These are phyloP conservation scores for Globisporangium canariense DNA, from an alignment of 352 stramenopile genomes.

Conservation along the genomic window DNA sequence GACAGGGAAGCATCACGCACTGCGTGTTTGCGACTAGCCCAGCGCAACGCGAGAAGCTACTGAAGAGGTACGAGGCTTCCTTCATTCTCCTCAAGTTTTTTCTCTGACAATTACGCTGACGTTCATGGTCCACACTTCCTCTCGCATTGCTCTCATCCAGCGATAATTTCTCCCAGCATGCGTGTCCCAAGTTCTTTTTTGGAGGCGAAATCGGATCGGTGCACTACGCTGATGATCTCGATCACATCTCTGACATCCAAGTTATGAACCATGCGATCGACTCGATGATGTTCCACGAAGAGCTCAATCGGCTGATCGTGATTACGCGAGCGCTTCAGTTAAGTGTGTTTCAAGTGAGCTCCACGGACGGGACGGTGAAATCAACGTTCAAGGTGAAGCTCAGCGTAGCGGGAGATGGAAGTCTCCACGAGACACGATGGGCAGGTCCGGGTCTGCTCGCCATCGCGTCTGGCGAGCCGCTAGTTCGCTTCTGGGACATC, in stretches of 20 bases:
- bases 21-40: constrained; percentile 78
- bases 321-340: constrained; percentile 90
- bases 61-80: constrained; percentile 31
- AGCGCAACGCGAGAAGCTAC: constrained; percentile 30
- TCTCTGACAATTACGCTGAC: neutral
- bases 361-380: constrained; percentile 79
- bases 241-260: constrained; percentile 90
- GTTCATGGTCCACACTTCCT: too few relatives aligned
- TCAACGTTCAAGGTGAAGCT: constrained; percentile 88
- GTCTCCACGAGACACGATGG: constrained; percentile 85
- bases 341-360: constrained; percentile 86
- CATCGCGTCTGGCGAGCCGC: constrained; percentile 83
- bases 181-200: constrained; percentile 91
- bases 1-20: constrained; percentile 84
- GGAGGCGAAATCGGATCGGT: constrained; percentile 89
- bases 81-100: neutral
- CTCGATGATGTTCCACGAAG: constrained; percentile 88
- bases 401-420: constrained; percentile 78
- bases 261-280: constrained; percentile 85
- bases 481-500: constrained; percentile 93
- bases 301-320: constrained; percentile 78
- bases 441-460: constrained; percentile 86
- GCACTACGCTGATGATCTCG: constrained; percentile 91
- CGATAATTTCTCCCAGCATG: constrained; percentile 45
- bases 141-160: constrained; percentile 18